These are phyloP conservation scores for Xylaria sp. DNA, from an alignment of 2,329 filamentous ascomycete genomes.

Conservation along the genomic window DNA sequence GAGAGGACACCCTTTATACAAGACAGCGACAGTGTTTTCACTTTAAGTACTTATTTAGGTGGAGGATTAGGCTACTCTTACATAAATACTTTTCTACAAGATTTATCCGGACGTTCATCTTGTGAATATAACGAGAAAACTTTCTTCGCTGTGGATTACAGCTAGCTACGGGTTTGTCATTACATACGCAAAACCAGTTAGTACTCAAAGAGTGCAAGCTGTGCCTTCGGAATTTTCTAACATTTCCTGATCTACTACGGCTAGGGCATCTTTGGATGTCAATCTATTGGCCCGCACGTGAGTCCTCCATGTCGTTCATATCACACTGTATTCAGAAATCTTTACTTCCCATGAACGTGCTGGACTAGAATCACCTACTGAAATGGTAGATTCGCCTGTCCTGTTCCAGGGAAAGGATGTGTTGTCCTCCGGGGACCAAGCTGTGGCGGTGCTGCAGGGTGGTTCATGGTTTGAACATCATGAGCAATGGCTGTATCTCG, in stretches of 20 bases:
- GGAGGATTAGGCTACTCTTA: too few species aligned
- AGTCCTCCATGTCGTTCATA: too few species aligned
- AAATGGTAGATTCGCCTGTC: not conserved
- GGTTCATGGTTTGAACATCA: not conserved
- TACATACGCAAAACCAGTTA: not conserved
- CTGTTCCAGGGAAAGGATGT: not conserved
- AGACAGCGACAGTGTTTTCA: too few species aligned
- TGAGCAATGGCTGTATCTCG: not conserved
- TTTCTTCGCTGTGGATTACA: too few species aligned
- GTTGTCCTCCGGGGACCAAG: not conserved
- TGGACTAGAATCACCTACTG: not conserved
- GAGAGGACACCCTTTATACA: too few species aligned
- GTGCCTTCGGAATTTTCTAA: not conserved
- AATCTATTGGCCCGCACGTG: not conserved
- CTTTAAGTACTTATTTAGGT: too few species aligned
- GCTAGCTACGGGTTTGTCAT: too few species aligned
- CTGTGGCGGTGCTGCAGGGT: not conserved
- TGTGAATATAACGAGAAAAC: too few species aligned
- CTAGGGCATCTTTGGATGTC: not conserved
- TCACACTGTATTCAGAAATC: too few species aligned
- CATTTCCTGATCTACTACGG: not conserved
- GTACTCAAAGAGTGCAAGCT: not conserved
- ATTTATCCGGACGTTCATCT: too few species aligned
- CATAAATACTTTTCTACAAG: too few species aligned
- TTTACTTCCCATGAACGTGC: too few species aligned